These are phyloP conservation scores for Zygosaccharomyces kombuchaensis DNA, from an alignment of 805 yeast genomes.

Conservation along the genomic window DNA sequence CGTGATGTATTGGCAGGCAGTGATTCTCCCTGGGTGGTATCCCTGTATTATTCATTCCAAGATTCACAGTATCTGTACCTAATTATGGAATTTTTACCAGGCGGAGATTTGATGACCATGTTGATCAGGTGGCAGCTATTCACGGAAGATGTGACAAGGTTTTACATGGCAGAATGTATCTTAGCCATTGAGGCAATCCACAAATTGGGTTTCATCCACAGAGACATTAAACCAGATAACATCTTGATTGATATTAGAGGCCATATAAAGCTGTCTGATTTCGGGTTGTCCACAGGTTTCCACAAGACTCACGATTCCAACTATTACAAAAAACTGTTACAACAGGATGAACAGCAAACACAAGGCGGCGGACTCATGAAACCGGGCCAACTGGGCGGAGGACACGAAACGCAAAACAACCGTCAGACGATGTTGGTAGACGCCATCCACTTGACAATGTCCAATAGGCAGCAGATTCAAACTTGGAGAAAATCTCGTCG, in stretches of 20 bases:
- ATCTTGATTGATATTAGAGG: constrained; percentile 81
- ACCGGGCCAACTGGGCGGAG: constrained; percentile 32
- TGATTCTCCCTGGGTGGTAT: constrained; percentile 86
- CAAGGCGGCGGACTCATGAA: constrained; percentile 32
- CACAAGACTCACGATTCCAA: constrained; percentile 89
- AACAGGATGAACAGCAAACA: constrained; percentile 46
- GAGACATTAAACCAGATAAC: constrained; percentile 97
- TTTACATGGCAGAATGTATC: constrained; percentile 95
- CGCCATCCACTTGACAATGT: constrained; percentile 91
- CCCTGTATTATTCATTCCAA: constrained; percentile 74
- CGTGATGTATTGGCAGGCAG: constrained; percentile 91
- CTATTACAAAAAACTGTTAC: constrained; percentile 77
- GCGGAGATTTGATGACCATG: constrained; percentile 93
- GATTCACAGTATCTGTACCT: constrained; percentile 71
- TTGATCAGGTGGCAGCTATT: constrained; percentile 90
- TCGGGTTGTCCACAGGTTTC: constrained; percentile 87
- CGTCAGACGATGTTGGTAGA: constrained; percentile 86
- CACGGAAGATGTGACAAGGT: constrained; percentile 87
- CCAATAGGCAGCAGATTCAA: constrained; percentile 90
- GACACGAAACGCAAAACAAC: constrained; percentile 26
- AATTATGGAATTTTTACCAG: constrained; percentile 94
- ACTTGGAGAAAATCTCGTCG: constrained; percentile 93
- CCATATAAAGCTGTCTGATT: constrained; percentile 77
- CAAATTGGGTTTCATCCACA: constrained; percentile 87
- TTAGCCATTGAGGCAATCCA: constrained; percentile 93